Base-by-base conservation (phyloP, 139 green algal genomes). In the Micromonas pusilla region DNA sequence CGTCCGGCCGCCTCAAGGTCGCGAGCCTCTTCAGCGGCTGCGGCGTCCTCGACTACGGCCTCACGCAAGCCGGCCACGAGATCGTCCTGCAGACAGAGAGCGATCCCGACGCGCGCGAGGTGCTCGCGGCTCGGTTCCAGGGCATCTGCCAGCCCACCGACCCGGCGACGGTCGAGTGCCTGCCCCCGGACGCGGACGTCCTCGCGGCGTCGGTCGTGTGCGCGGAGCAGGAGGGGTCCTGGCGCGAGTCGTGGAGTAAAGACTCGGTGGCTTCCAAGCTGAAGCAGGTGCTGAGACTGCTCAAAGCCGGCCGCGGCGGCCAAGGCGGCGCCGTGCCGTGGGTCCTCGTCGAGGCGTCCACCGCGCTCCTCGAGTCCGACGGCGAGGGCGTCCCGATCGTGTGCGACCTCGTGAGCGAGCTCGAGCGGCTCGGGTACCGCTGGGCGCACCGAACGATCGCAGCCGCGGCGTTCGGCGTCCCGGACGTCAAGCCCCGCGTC, bases 11-110 rank as follows among this genome's bases (percentile, higher is more conserved):
- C 21, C 63, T 70, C 28, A 70, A 70, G 31, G 63, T 70, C 21
- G 28, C 28, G 2, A 34, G 21, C 21, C 31, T 70, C 28, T 70
- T 70, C 63, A 34, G n/a, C 63, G 63, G 63, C 13, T 70, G 63
- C 63, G 63, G 63, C 3, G 63, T 34, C 21, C 31, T 70, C 31
- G 63, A 70, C 31, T 70, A 39, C 63, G 63, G 63, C 1, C 53
- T 75, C 34, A 62, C 68, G 68, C 68, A 75, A 63, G 68, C 68
- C 5, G 68, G 68, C 20, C 68, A 75, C 68, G 68, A 75, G 68
- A 63, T 75, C 2, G 13, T 63, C 26, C 21, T 63, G 37, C 68
- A 75, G 38, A 53, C 26, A n/a, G 68, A 75, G 30, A 9, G 16
- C 6, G 68, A 75, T 20, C 19, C 28, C 2, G 37, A 13, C 26